Evolutionary conservation across 23 red algal genomes (phyloP), one percentile per base, ranked within the genome.

Genomic region (Gracilaria vermiculophylla): DNA sequence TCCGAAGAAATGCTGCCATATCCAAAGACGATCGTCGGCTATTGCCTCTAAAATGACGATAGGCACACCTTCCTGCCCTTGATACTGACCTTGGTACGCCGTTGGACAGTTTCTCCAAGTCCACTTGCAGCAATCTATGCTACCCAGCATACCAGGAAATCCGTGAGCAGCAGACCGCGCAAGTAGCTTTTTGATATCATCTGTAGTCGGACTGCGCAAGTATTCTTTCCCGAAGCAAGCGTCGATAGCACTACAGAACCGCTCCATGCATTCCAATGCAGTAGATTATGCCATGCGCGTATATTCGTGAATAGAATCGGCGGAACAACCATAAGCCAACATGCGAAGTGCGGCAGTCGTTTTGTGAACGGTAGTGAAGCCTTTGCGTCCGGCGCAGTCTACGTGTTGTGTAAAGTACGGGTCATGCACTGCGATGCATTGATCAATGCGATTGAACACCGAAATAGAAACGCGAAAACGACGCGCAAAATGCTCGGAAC

Each of bases 1-100:
- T 9, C 77, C 66, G 55, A 92, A 74, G 52, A 81, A 73, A 20
- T 29, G 0, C 23, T 92, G 88, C 88, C 88, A 92, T 32, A 92
- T 83, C 58, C 78, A 82, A 17, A 74, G 47, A 15, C n/a, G 47
- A 6, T 92, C 27, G 53, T 92, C 88, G 15, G 21, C 31, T 12
- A 92, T 75, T 23, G 62, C 88, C 61, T 83, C 76, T 12, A 92
- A 24, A 2, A 51, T 83, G 29, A 92, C 0, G 11, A 29, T 55
- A 3, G 64, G 65, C 19, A 48, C 41, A 5, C 57, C 67, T 56
- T 92, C 67, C 37, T 83, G 56, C 0, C 77, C 88, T 39, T 76
- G 29, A 48, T 25, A 92, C 53, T 92, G 88, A 11, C 88, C 77
- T 19, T 74, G 77, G 31, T 40, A 77, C 15, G 55, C 77, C 14